Evolutionary conservation across 2,329 filamentous ascomycete species (phyloP).

Genomic region (Mycosphaerella sp.): DNA sequence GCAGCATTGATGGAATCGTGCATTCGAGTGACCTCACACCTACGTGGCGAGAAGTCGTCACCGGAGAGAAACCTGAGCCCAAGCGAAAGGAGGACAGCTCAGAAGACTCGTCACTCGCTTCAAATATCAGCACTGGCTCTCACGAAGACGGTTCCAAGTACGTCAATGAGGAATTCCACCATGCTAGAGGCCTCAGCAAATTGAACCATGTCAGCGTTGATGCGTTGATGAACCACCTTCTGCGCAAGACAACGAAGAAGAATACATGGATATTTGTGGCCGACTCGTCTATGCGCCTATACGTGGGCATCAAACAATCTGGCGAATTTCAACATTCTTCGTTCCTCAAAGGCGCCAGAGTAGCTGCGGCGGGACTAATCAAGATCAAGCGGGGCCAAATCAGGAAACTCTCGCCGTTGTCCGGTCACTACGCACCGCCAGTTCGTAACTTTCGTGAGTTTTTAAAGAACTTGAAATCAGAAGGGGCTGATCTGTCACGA

Average conservation of each 20-base stretch:
- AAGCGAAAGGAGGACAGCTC: conserved; percentile 6
- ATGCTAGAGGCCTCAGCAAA: conserved; percentile 56
- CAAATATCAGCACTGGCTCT: conserved; percentile 45
- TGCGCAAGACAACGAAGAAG: conserved; percentile 72
- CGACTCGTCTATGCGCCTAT: conserved; percentile 77
- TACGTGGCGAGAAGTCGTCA: conserved; percentile 37
- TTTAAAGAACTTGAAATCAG: conserved; percentile 63
- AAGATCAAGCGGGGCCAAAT: conserved; percentile 76
- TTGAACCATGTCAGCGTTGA: conserved; percentile 63
- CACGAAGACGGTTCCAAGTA: conserved; percentile 60
- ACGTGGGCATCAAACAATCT: conserved; percentile 82
- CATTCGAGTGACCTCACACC: conserved; percentile 41
- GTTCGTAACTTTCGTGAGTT: conserved; percentile 78
- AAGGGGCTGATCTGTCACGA: conserved; percentile 70
- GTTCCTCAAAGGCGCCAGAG: conserved; percentile 75
- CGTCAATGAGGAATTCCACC: conserved; percentile 56
- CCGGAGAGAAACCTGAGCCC: conserved; percentile 28
- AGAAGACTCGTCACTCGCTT: conserved; percentile 30
- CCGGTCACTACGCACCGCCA: conserved; percentile 79
- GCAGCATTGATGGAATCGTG: conserved; percentile 59
- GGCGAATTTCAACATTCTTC: conserved; percentile 89
- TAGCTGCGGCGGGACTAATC: conserved; percentile 76
- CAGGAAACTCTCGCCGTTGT: conserved; percentile 60
- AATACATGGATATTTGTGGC: conserved; percentile 94
- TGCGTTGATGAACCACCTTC: conserved; percentile 69